Conservation (phyloP, 1,284 basidiomycete genomes). For the Mycena sp. region DNA sequence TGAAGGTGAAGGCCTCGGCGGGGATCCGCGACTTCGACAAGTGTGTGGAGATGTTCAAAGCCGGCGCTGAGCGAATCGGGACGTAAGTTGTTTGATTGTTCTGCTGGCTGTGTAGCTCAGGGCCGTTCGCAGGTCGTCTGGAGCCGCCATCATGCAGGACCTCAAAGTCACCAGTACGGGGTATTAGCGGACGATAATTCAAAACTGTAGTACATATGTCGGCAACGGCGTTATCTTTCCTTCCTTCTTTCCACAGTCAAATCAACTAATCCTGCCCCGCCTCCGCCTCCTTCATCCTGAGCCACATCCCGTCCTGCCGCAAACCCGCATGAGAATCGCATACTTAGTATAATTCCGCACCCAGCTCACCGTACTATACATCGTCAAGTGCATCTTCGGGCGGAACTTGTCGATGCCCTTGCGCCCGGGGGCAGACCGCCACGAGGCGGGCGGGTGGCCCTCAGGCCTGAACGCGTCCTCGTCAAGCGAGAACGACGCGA, state of each 20-base stretch:
- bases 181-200: constrained; percentile 23
- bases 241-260: neutral
- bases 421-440: constrained; percentile 43
- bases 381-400: constrained; percentile 49
- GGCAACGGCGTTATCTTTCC: too few relatives aligned
- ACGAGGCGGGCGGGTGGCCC: constrained; percentile 43
- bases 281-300: constrained; percentile 18
- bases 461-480: constrained; percentile 45
- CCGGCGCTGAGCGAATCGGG: constrained; percentile 60
- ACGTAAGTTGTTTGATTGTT: constrained; percentile 46
- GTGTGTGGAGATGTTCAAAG: constrained; percentile 54
- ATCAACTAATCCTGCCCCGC: neutral
- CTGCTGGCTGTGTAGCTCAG: neutral
- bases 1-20: constrained; percentile 60
- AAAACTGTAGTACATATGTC: too few relatives aligned
- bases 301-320: constrained; percentile 24
- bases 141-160: constrained; percentile 40
- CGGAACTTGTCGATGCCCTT: constrained; percentile 48
- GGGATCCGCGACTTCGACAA: constrained; percentile 56
- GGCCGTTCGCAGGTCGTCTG: constrained; percentile 28
- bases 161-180: constrained; percentile 19
- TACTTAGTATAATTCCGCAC: too few relatives aligned
- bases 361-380: constrained; percentile 47
- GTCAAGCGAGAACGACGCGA: constrained; percentile 43
- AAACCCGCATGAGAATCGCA: neutral